Percentiles rank a stretch among this genome's conserved stretches.
phyloP scores from a whole-genome alignment of 345 rosid species.

The Carallia pectinifolia region DNA sequence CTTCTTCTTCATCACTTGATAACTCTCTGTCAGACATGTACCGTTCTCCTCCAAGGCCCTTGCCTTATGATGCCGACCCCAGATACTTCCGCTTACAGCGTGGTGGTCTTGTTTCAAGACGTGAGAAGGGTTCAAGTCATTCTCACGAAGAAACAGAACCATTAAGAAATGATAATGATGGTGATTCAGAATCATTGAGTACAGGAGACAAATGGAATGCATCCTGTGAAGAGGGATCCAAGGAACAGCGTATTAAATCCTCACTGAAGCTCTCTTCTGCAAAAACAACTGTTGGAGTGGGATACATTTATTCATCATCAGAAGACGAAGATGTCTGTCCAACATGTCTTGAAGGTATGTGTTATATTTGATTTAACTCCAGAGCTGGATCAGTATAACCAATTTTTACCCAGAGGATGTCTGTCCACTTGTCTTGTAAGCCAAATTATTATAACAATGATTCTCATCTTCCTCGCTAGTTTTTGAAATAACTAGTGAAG shows the following conservation, averaged over 20 bases:
- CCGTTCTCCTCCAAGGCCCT: slow-evolving; percentile 75
- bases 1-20: slow-evolving; percentile 63
- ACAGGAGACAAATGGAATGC: slow-evolving; percentile 47
- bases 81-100: slow-evolving; percentile 57
- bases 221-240: slow-evolving; percentile 18
- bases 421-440: too few relatives aligned
- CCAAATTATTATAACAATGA: too few relatives aligned
- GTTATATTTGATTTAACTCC: neutral
- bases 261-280: slow-evolving; percentile 37
- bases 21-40: slow-evolving; percentile 84
- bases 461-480: too few relatives aligned
- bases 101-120: slow-evolving; percentile 67
- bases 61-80: slow-evolving; percentile 52
- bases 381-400: too few relatives aligned
- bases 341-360: slow-evolving; percentile 78
- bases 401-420: too few relatives aligned
- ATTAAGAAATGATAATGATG: slow-evolving; percentile 46
- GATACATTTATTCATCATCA: slow-evolving; percentile 32
- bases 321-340: slow-evolving; percentile 74
- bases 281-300: slow-evolving; percentile 30
- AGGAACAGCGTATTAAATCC: slow-evolving; percentile 15
- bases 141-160: slow-evolving; percentile 60
- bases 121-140: slow-evolving; percentile 56
- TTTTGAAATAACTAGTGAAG: too few relatives aligned
- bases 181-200: slow-evolving; percentile 43